These are phyloP conservation scores for Thielaviopsis musarum DNA, from an alignment of 2,329 filamentous ascomycete genomes.

Conservation along the genomic window DNA sequence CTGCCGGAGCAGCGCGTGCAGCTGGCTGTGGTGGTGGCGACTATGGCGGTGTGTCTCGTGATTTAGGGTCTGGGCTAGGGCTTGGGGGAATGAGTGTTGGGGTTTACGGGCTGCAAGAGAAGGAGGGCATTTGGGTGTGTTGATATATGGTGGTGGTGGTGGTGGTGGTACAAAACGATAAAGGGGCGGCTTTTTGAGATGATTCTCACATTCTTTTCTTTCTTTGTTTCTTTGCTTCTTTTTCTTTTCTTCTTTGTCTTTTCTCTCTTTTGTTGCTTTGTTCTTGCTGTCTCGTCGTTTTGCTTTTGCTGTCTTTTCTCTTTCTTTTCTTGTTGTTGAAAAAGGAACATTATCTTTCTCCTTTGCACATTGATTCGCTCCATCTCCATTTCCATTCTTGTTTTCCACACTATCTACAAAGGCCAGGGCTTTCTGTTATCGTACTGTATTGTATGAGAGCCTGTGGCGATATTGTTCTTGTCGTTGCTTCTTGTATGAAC, in stretches of 20 bases:
- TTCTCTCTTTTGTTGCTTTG: background rate
- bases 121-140: background rate
- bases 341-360: background rate
- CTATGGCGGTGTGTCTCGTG: conserved; percentile 5
- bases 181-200: background rate
- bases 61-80: background rate
- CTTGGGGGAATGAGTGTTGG: background rate
- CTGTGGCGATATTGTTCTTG: background rate
- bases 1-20: conserved; percentile 1
- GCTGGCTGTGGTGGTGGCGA: background rate
- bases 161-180: background rate
- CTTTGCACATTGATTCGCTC: background rate
- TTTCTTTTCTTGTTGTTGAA: background rate
- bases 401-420: background rate
- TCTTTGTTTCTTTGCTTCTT: background rate
- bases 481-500: background rate
- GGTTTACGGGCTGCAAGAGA: background rate
- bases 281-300: background rate
- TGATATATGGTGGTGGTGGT: background rate
- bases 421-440: background rate
- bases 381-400: background rate
- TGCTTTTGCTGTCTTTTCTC: background rate
- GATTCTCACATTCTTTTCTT: background rate
- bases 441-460: background rate
- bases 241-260: background rate